A percentile compares a stretch with the other conserved stretches of the same genome.
Conservation (phyloP, 257 asterid genomes). For the Verbascum thapsus region DNA sequence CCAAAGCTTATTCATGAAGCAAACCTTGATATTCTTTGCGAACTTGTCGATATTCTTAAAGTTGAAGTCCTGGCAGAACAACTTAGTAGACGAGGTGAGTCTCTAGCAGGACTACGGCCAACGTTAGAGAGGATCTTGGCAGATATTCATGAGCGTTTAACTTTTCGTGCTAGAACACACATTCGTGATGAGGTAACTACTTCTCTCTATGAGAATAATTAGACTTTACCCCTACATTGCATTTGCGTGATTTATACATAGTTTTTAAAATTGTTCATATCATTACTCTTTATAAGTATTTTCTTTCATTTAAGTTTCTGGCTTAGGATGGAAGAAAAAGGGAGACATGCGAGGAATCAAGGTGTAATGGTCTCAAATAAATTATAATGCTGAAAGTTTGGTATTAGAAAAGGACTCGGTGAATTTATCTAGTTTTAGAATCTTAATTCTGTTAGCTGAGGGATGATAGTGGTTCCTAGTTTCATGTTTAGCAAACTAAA, state of each 20-base stretch:
- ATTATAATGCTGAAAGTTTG: not conserved
- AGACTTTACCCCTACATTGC: conserved; percentile 19
- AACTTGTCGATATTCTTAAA: conserved; percentile 90
- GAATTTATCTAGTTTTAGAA: not conserved
- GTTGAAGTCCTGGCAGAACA: conserved; percentile 95
- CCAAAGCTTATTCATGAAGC: conserved; percentile 97
- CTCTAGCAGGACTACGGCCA: conserved; percentile 87
- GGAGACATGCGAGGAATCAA: conserved; percentile 4
- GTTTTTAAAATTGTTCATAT: not conserved
- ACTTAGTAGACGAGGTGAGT: conserved; percentile 81
- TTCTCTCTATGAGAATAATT: conserved; percentile 19
- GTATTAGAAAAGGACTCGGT: conserved; percentile 8
- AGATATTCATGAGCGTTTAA: conserved; percentile 93
- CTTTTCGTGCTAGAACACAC: conserved; percentile 96
- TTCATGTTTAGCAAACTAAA: conserved; percentile 5
- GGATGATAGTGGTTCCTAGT: conserved; percentile 12
- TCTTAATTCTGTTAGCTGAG: conserved; percentile 24
- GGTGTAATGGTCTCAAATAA: not conserved
- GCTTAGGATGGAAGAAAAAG: not conserved
- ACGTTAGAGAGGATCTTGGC: conserved; percentile 92
- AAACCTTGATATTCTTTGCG: conserved; percentile 93
- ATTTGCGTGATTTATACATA: conserved; percentile 17
- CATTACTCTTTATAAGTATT: not conserved
- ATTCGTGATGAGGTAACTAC: conserved; percentile 86
- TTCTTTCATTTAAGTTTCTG: not conserved